These are phyloP conservation scores for Brassica hybrid DNA, from an alignment of 441 rosid species.

Conservation along the genomic window DNA sequence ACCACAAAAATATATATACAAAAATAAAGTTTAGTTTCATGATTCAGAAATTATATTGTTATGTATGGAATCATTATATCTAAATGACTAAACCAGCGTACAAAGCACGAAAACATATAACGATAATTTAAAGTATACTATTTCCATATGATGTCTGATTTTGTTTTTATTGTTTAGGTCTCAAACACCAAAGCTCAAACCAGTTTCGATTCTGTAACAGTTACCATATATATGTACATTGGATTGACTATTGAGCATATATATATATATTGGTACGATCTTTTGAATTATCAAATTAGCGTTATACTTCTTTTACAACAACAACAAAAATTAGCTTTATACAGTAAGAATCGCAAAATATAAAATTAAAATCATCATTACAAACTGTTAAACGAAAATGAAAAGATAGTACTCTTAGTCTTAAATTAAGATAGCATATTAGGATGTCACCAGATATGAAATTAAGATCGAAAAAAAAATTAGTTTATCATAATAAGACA, in stretches of 20 bases:
- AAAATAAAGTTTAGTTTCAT: neutral
- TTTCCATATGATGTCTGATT: neutral
- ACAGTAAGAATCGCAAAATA: neutral
- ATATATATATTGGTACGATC: neutral
- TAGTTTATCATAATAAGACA: neutral
- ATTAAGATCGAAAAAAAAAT: neutral
- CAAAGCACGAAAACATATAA: neutral
- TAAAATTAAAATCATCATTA: neutral
- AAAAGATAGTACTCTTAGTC: neutral
- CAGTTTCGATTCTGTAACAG: neutral
- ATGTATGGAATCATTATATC: neutral
- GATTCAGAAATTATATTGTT: neutral
- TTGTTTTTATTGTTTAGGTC: neutral
- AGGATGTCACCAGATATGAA: neutral
- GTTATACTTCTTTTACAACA: too few relatives aligned
- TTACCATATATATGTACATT: neutral
- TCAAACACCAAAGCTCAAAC: slow-evolving; percentile 11
- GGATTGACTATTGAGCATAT: neutral
- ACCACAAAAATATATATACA: neutral
- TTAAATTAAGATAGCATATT: neutral
- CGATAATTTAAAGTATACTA: neutral
- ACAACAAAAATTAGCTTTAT: neutral
- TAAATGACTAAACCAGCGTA: neutral
- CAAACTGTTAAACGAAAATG: neutral
- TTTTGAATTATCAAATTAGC: neutral